These are phyloP conservation scores for Penicillium cosmopolitanum DNA, from an alignment of 495 filamentous ascomycete species.

Conservation along the genomic window DNA sequence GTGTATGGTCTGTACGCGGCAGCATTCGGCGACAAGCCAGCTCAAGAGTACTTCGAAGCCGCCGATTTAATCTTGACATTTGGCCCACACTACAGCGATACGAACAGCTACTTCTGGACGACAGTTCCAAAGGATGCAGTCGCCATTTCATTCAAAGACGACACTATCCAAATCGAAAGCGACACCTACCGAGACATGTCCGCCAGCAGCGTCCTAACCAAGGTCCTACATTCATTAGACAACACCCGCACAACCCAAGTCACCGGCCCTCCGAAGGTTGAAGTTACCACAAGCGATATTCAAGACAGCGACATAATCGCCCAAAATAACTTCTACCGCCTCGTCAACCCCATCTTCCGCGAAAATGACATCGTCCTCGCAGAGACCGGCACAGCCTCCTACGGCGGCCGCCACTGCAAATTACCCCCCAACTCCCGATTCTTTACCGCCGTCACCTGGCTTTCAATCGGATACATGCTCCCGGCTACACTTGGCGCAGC, in stretches of 20 bases:
- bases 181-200: slow-evolving; percentile 32
- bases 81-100: slow-evolving; percentile 40
- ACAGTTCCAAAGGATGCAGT: slow-evolving; percentile 30
- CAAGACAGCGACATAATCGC: slow-evolving; percentile 25
- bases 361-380: slow-evolving; percentile 44
- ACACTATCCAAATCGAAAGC: slow-evolving; percentile 34
- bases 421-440: slow-evolving; percentile 34
- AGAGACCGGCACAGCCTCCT: slow-evolving; percentile 45
- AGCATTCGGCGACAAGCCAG: slow-evolving; percentile 24
- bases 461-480: slow-evolving; percentile 53
- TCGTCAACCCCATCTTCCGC: slow-evolving; percentile 33
- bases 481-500: slow-evolving; percentile 52
- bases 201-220: slow-evolving; percentile 20
- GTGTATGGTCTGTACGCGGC: slow-evolving; percentile 42
- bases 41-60: slow-evolving; percentile 32
- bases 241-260: slow-evolving; percentile 17
- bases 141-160: slow-evolving; percentile 34
- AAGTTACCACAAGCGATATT: slow-evolving; percentile 16
- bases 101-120: slow-evolving; percentile 40
- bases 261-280: slow-evolving; percentile 18
- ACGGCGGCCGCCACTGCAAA: slow-evolving; percentile 35
- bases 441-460: slow-evolving; percentile 44
- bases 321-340: slow-evolving; percentile 37
- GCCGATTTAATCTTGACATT: slow-evolving; percentile 40
- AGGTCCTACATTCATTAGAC: slow-evolving; percentile 28